phyloP scores from a whole-genome alignment of 441 rosid species.

The Gossypium lobatum region DNA sequence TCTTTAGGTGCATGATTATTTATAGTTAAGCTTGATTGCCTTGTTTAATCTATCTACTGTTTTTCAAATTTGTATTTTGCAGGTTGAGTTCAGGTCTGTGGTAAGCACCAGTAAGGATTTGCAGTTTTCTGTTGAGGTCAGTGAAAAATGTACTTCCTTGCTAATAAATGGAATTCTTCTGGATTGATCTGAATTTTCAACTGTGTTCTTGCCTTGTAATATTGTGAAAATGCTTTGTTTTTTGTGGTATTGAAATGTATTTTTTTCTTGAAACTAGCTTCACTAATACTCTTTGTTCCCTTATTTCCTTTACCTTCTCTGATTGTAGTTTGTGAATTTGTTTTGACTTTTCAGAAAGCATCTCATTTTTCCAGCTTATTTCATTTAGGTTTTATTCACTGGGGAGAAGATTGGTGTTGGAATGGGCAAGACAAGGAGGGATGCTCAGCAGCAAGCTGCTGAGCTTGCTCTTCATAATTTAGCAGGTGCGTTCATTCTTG shows the following conservation, averaged over 20 bases:
- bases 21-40: slow-evolving; percentile 9
- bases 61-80: slow-evolving; percentile 18
- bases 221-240: background rate
- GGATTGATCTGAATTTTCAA: background rate
- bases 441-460: slow-evolving; percentile 99
- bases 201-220: background rate
- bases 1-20: background rate
- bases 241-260: background rate
- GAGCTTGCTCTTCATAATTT: slow-evolving; percentile 83
- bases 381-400: slow-evolving; percentile 65
- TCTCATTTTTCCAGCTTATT: slow-evolving; percentile 14
- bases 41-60: slow-evolving; percentile 12
- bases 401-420: slow-evolving; percentile 97
- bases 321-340: slow-evolving; percentile 5
- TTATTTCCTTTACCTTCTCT: background rate
- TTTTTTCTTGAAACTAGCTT: background rate
- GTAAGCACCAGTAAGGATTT: slow-evolving; percentile 87
- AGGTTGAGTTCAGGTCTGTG: slow-evolving; percentile 88
- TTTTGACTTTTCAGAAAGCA: slow-evolving; percentile 6
- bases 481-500: slow-evolving; percentile 51
- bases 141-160: slow-evolving; percentile 18
- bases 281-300: background rate
- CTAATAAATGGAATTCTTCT: background rate
- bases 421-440: slow-evolving; percentile 95
- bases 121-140: slow-evolving; percentile 93